Conservation (phyloP, 2,329 filamentous ascomycete genomes). For the Sporothrix variecibatus region DNA sequence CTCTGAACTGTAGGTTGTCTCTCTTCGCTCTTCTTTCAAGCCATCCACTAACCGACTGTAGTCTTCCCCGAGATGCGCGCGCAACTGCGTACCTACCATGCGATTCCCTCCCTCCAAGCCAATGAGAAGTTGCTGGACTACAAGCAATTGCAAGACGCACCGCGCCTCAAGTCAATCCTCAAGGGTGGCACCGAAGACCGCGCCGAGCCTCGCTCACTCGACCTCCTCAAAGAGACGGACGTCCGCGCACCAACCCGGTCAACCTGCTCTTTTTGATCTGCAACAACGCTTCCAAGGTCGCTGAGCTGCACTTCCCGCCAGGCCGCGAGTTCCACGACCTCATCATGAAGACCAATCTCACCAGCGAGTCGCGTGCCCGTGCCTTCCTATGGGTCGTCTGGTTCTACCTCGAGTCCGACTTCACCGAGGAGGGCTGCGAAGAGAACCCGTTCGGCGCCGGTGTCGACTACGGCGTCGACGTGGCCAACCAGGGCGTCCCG, state of each 20-base stretch:
- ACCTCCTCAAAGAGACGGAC: conserved; percentile 70
- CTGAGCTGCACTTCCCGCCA: conserved; percentile 85
- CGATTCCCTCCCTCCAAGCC: conserved; percentile 93
- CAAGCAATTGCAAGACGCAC: conserved; percentile 96
- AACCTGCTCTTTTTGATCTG: conserved; percentile 96
- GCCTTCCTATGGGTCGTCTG: conserved; percentile 98
- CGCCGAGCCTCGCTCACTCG: conserved; percentile 77
- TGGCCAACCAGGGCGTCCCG: conserved; percentile 70
- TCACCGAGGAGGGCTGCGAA: conserved; percentile 80
- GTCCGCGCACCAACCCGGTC: conserved; percentile 88
- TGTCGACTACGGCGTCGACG: conserved; percentile 64
- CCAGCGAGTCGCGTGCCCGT: conserved; percentile 77
- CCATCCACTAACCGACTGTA: conserved; percentile 40
- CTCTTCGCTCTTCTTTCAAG: conserved; percentile 28
- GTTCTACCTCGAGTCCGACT: conserved; percentile 98
- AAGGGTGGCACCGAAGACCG: conserved; percentile 95
- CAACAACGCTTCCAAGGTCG: conserved; percentile 85
- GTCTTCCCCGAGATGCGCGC: conserved; percentile 99
- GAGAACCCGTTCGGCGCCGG: conserved; percentile 86
- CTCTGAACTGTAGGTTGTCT: conserved; percentile 76
- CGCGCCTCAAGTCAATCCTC: conserved; percentile 91
- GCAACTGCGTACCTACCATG: conserved; percentile 94
- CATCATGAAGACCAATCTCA: conserved; percentile 84
- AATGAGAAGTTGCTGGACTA: conserved; percentile 94
- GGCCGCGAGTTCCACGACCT: conserved; percentile 93